Base-by-base conservation (phyloP, 371 early-diverging fungal genomes). In the Syncephalis plumigaleata region DNA sequence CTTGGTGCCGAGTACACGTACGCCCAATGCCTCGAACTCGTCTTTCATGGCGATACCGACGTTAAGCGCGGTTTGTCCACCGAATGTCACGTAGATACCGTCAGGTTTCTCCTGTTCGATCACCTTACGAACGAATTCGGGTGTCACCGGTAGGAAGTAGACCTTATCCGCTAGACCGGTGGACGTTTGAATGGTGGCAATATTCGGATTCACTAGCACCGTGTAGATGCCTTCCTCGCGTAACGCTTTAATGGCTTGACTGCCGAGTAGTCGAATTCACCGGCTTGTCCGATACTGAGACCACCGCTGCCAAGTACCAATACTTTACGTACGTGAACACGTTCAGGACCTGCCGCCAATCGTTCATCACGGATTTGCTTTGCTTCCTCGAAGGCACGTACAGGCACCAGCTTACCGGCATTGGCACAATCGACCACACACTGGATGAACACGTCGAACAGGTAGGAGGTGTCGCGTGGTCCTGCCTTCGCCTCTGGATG, bases 401-500 rank as follows among this genome's bases (percentile, higher is more conserved):
- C 61, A 2, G 86, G 73, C 13, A 83, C 72, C 47, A 90, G 58
- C 56, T 77, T 70, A 36, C 83, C 82, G 24, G 75, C 64, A 21
- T 71, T 67, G 36, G 69, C 66, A 54, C 84, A 91, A 46, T 78
- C 80, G 55, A 69, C 63, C 42, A 88, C 68, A 22, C 79, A 67
- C 37, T 68, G 63, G 55, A 92, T 79, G 58, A 93, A 96, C 39
- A 85, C 78, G 58, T 94, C 90, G 57, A 96, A 96, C 47, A 96
- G 63, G 60, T 82, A 87, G 57, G 91, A 91, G 22, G 95, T 91
- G 57, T 96, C 97, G 56, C 88, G 82, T 24, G 97, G 97, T 49
- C 97, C 97, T n/a, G 97, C 90, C 13, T 82, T 83, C 3, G 89
- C 81, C 63, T 96, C 97, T 36, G 97, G 97, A 68, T 96, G 97